Percentiles rank a stretch among this genome's conserved stretches.
These are phyloP conservation scores for Trypanosomatidae sp. DNA, from an alignment of 208 protist genomes.

Conservation along the genomic window DNA sequence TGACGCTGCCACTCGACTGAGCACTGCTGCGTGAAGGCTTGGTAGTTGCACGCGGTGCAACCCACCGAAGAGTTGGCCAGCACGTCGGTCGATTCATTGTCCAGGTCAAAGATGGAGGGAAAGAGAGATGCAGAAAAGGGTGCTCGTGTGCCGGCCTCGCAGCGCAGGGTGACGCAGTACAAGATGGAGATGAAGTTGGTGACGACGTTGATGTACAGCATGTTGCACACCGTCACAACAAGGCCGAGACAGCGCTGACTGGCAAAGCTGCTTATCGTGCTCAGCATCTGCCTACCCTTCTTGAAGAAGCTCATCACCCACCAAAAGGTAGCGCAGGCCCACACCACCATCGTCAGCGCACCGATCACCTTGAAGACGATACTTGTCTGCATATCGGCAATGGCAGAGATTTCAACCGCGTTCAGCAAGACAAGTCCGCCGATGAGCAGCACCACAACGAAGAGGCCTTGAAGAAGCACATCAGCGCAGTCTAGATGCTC, in stretches of 20 bases:
- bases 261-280: slow-evolving; percentile 14
- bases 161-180: slow-evolving; percentile 45
- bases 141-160: slow-evolving; percentile 32
- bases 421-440: slow-evolving; percentile 32
- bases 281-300: slow-evolving; percentile 29
- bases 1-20: slow-evolving; percentile 16
- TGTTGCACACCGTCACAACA: slow-evolving; percentile 34
- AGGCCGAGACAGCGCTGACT: slow-evolving; percentile 25
- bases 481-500: slow-evolving; percentile 16
- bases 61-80: not conserved
- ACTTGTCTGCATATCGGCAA: slow-evolving; percentile 40
- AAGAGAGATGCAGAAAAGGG: slow-evolving; percentile 37
- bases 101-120: not conserved
- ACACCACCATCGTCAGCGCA: slow-evolving; percentile 19
- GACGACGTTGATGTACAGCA: slow-evolving; percentile 66
- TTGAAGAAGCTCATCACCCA: slow-evolving; percentile 35
- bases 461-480: slow-evolving; percentile 22
- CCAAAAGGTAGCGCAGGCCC: slow-evolving; percentile 32
- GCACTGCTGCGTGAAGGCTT: slow-evolving; percentile 49
- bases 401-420: slow-evolving; percentile 20
- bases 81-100: too few relatives aligned
- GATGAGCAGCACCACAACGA: slow-evolving; percentile 37
- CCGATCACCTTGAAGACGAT: slow-evolving; percentile 32
- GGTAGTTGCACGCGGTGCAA: slow-evolving; percentile 50
- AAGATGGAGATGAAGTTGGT: slow-evolving; percentile 62